Evolutionary conservation across 2,329 filamentous ascomycete genomes (phyloP).

Genomic region (Xylaria sp.): DNA sequence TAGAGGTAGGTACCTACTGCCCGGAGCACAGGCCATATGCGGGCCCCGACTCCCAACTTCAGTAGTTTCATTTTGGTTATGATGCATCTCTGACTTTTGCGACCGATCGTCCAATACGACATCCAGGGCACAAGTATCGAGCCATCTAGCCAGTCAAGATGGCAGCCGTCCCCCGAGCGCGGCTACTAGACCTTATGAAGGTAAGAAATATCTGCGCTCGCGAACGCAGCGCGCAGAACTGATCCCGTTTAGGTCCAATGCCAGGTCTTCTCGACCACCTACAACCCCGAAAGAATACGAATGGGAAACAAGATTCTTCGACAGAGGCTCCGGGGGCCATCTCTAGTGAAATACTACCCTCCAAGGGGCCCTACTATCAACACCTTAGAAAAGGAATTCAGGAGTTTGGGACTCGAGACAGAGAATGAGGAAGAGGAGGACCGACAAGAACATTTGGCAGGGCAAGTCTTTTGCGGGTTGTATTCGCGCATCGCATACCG

Average conservation of each 20-base stretch:
- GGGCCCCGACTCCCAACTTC: constrained; percentile 13
- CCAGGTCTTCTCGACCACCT: constrained; percentile 87
- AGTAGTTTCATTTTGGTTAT: background rate
- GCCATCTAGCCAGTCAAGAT: constrained; percentile 44
- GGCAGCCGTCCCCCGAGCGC: constrained; percentile 67
- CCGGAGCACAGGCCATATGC: constrained; percentile 9
- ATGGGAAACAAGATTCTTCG: constrained; percentile 92
- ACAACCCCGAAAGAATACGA: constrained; percentile 82
- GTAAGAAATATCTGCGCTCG: constrained; percentile 48
- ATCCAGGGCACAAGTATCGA: constrained; percentile 12
- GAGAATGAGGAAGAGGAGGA: constrained; percentile 80
- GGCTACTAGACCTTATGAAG: constrained; percentile 78
- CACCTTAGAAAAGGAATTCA: constrained; percentile 75
- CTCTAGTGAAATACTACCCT: constrained; percentile 88
- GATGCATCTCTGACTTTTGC: background rate
- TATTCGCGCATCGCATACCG: background rate
- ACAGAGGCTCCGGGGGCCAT: constrained; percentile 83
- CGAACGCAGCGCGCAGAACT: constrained; percentile 15
- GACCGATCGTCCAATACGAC: constrained; percentile 6
- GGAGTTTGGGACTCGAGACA: constrained; percentile 70
- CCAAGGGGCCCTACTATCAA: constrained; percentile 64
- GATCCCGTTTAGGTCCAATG: constrained; percentile 72
- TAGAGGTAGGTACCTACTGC: no score
- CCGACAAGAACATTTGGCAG: constrained; percentile 74
- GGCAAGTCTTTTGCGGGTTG: constrained; percentile 50